Evolutionary conservation across 2,329 filamentous ascomycete genomes (phyloP).

Genomic region (Diaporthe ampelina): DNA sequence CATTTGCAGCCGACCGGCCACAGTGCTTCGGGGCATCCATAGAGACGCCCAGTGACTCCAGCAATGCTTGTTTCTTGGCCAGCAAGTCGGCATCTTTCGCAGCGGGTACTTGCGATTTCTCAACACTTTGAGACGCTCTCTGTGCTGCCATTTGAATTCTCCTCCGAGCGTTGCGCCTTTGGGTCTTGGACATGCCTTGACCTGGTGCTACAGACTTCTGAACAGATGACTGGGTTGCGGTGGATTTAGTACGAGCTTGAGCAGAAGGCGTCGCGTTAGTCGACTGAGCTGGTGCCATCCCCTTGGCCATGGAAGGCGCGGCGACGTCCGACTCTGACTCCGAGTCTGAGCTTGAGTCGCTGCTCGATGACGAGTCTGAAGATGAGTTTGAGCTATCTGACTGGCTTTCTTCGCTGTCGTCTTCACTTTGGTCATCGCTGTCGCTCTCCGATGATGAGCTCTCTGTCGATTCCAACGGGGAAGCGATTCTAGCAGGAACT

Average conservation of each 20-base stretch:
- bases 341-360: conserved; percentile 53
- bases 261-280: conserved; percentile 9
- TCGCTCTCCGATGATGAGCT: conserved; percentile 26
- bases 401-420: conserved; percentile 33
- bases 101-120: conserved; percentile 3
- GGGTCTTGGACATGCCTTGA: conserved; percentile 57
- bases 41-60: conserved; percentile 43
- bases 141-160: conserved; percentile 48
- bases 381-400: conserved; percentile 26
- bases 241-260: background rate
- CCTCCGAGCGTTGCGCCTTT: conserved; percentile 66
- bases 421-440: conserved; percentile 31
- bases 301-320: conserved; percentile 41
- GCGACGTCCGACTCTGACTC: conserved; percentile 53
- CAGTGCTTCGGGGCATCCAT: conserved; percentile 5
- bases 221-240: background rate
- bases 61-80: conserved; percentile 57
- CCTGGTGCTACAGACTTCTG: conserved; percentile 44
- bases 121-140: conserved; percentile 31
- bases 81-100: conserved; percentile 48
- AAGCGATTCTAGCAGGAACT: conserved; percentile 41
- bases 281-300: background rate
- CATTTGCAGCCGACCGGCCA: conserved; percentile 40
- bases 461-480: conserved; percentile 40
- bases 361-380: conserved; percentile 49